Evolutionary conservation across 2,329 filamentous ascomycete species (phyloP).

Genomic region (Elsinoe australis): DNA sequence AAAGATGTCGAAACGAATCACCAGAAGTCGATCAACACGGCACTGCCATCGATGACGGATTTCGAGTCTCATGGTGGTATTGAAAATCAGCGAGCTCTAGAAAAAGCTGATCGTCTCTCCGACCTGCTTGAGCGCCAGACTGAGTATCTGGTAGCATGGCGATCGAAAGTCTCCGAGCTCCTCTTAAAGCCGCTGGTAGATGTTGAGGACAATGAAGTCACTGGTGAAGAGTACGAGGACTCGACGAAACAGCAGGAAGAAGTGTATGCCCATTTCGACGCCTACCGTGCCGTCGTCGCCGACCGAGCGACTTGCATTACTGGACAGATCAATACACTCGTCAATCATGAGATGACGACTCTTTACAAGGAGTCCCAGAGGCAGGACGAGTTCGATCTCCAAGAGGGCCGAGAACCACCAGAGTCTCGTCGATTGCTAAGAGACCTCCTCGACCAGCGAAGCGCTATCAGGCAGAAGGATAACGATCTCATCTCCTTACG

Average conservation of each 20-base stretch:
- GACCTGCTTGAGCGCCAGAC: constrained; percentile 65
- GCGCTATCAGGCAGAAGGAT: constrained; percentile 42
- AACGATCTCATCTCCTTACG: constrained; percentile 58
- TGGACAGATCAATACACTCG: constrained; percentile 66
- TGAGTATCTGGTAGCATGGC: constrained; percentile 63
- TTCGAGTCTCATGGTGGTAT: constrained; percentile 55
- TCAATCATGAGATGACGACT: constrained; percentile 62
- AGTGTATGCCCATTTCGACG: constrained; percentile 77
- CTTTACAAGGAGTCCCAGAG: constrained; percentile 39
- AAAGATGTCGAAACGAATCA: constrained; percentile 42
- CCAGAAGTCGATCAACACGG: constrained; percentile 36
- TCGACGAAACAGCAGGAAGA: constrained; percentile 85
- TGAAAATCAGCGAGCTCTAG: constrained; percentile 60
- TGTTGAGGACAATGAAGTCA: constrained; percentile 67
- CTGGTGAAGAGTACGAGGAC: constrained; percentile 82
- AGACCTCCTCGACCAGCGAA: constrained; percentile 40
- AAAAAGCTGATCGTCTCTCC: constrained; percentile 59
- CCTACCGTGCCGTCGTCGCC: constrained; percentile 64
- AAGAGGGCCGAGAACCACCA: not conserved
- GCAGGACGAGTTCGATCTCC: constrained; percentile 50
- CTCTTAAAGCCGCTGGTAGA: constrained; percentile 72
- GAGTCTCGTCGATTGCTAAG: constrained; percentile 53
- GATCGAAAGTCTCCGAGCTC: constrained; percentile 62
- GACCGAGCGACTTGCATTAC: constrained; percentile 72
- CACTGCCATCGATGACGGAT: constrained; percentile 38